These are phyloP conservation scores for Fusarium sp. DNA, from an alignment of 2,329 filamentous ascomycete species.

Conservation along the genomic window DNA sequence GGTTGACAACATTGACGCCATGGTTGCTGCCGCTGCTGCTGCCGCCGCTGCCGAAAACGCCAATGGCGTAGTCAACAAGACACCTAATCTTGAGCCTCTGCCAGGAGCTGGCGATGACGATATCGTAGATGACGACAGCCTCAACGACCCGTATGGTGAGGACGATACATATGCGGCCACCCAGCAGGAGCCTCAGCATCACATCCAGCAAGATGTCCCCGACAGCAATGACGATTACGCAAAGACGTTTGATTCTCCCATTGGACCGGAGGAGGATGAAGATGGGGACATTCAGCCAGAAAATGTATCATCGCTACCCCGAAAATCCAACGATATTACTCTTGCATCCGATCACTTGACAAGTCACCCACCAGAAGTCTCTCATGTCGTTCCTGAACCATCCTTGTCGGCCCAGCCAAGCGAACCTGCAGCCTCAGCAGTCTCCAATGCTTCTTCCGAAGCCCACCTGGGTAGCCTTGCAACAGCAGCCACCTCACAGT, in stretches of 20 bases:
- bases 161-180: slow-evolving; percentile 46
- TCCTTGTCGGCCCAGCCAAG: slow-evolving; percentile 42
- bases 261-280: slow-evolving; percentile 49
- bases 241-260: slow-evolving; percentile 61
- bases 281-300: slow-evolving; percentile 49
- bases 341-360: slow-evolving; percentile 52
- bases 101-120: slow-evolving; percentile 50
- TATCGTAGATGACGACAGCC: slow-evolving; percentile 57
- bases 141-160: slow-evolving; percentile 59
- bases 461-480: slow-evolving; percentile 40
- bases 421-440: slow-evolving; percentile 38
- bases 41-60: slow-evolving; percentile 36
- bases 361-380: slow-evolving; percentile 46
- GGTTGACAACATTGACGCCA: slow-evolving; percentile 60
- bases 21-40: slow-evolving; percentile 51
- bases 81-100: slow-evolving; percentile 47
- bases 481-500: slow-evolving; percentile 34
- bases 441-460: slow-evolving; percentile 44
- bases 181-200: slow-evolving; percentile 42
- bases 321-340: slow-evolving; percentile 55
- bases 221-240: slow-evolving; percentile 60
- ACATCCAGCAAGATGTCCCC: slow-evolving; percentile 44
- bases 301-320: slow-evolving; percentile 57
- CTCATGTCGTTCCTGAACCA: slow-evolving; percentile 47
- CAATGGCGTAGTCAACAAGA: slow-evolving; percentile 45